A percentile compares a stretch with the other conserved stretches of the same genome.
Evolutionary conservation across 1,284 basidiomycete species (phyloP).

Genomic region (Omphalotus olearius): DNA sequence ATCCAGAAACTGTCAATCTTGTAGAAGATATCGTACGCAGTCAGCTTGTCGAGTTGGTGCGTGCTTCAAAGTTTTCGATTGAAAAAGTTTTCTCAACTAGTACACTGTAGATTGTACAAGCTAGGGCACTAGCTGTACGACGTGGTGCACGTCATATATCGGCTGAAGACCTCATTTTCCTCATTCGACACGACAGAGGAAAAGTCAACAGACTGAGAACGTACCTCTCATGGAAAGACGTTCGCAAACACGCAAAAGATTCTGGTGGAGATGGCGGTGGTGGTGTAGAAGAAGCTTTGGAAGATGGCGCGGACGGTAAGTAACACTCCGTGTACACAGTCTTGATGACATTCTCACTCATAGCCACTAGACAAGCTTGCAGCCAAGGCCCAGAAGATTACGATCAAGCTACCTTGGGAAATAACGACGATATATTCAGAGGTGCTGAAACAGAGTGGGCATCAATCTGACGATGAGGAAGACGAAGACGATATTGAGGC

Average conservation of each 20-base stretch:
- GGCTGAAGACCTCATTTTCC: slow-evolving; percentile 94
- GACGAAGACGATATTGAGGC: slow-evolving; percentile 97
- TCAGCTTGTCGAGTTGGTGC: slow-evolving; percentile 89
- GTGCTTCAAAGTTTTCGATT: slow-evolving; percentile 19
- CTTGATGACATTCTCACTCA: neutral
- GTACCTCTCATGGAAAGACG: slow-evolving; percentile 98
- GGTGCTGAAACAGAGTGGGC: slow-evolving; percentile 64
- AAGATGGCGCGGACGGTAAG: slow-evolving; percentile 74
- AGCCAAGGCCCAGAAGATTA: slow-evolving; percentile 87
- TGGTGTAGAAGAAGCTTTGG: slow-evolving; percentile 74
- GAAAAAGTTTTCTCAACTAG: neutral
- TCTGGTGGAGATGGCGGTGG: slow-evolving; percentile 75
- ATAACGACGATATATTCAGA: slow-evolving; percentile 89
- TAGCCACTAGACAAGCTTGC: slow-evolving; percentile 64
- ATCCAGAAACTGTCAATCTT: slow-evolving; percentile 82
- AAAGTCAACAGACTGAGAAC: slow-evolving; percentile 93
- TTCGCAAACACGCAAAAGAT: slow-evolving; percentile 93
- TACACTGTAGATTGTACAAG: slow-evolving; percentile 76
- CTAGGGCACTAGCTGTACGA: slow-evolving; percentile 77
- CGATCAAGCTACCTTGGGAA: slow-evolving; percentile 96
- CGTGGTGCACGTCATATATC: slow-evolving; percentile 84
- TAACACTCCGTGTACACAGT: neutral
- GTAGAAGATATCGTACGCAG: slow-evolving; percentile 96
- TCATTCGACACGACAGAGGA: slow-evolving; percentile 91
- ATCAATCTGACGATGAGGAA: slow-evolving; percentile 88